A percentile compares a stretch with the other conserved stretches of the same genome.
These are phyloP conservation scores for Aspergillus cavernicola DNA, from an alignment of 495 filamentous ascomycete genomes.

Conservation along the genomic window DNA sequence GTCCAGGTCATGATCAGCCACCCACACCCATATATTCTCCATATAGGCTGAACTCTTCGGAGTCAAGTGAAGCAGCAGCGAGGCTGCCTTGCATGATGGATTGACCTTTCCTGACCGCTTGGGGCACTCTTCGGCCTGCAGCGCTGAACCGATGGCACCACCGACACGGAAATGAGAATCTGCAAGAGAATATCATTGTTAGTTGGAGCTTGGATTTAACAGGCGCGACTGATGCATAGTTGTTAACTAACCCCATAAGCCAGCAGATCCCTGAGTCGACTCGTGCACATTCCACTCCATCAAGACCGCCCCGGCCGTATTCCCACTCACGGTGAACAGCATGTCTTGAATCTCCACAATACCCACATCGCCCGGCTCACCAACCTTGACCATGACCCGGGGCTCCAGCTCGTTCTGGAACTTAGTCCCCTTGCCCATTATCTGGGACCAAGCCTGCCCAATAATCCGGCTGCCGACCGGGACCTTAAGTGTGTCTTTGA, in stretches of 20 bases:
- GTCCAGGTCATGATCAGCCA: constrained; percentile 67
- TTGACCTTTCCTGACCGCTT: constrained; percentile 38
- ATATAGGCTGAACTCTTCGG: constrained; percentile 43
- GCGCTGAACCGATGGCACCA: constrained; percentile 67
- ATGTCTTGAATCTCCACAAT: constrained; percentile 77
- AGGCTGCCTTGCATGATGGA: constrained; percentile 55
- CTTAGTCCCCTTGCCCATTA: constrained; percentile 64
- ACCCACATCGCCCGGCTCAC: constrained; percentile 66
- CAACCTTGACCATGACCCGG: constrained; percentile 65
- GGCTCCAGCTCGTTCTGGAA: constrained; percentile 65
- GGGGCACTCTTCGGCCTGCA: constrained; percentile 67
- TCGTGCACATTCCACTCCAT: constrained; percentile 79
- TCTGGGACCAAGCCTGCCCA: constrained; percentile 74
- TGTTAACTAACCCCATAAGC: constrained; percentile 58
- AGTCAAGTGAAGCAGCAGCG: constrained; percentile 58
- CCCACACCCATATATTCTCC: constrained; percentile 64
- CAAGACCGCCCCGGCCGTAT: constrained; percentile 75
- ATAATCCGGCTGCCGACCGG: constrained; percentile 69
- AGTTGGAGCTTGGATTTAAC: too few species aligned
- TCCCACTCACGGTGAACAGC: constrained; percentile 65
- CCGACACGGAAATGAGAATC: constrained; percentile 75
- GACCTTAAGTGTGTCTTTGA: constrained; percentile 68
- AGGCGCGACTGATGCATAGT: too few species aligned
- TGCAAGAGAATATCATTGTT: not conserved
- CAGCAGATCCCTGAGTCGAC: constrained; percentile 57